Evolutionary conservation across 495 filamentous ascomycete species (phyloP).

Genomic region (Neurospora pannonica): DNA sequence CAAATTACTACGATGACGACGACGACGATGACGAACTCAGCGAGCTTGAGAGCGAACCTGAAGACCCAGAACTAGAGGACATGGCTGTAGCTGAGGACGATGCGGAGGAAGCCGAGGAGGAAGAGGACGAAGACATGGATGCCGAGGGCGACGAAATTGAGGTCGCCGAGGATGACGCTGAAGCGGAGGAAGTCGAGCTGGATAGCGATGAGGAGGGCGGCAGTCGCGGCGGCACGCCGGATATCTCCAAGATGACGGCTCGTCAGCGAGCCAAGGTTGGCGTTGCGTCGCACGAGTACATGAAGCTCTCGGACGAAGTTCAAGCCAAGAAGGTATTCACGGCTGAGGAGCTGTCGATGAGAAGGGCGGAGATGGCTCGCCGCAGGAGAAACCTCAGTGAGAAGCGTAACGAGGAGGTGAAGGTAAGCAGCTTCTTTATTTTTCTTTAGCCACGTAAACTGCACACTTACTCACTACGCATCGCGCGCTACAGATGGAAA

Average conservation of each 20-base stretch:
- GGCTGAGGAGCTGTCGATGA: constrained; percentile 90
- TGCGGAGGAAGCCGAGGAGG: constrained; percentile 33
- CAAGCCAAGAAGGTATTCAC: constrained; percentile 90
- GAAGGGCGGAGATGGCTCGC: constrained; percentile 90
- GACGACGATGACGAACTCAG: constrained; percentile 40
- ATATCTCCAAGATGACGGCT: constrained; percentile 79
- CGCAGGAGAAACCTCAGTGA: constrained; percentile 93
- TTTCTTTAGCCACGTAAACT: neutral
- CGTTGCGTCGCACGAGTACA: constrained; percentile 43
- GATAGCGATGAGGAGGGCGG: constrained; percentile 55
- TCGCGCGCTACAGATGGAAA: constrained; percentile 64
- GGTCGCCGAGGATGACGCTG: constrained; percentile 42
- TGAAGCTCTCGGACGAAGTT: constrained; percentile 87
- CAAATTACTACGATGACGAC: constrained; percentile 33
- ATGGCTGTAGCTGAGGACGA: constrained; percentile 44
- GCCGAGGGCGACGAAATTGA: constrained; percentile 59
- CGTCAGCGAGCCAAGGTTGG: constrained; percentile 69
- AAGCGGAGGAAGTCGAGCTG: constrained; percentile 49
- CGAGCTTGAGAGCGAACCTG: constrained; percentile 38
- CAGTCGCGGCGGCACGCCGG: constrained; percentile 47
- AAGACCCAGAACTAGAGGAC: constrained; percentile 31
- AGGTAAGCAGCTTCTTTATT: constrained; percentile 43
- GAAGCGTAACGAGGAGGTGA: constrained; percentile 97
- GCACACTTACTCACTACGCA: neutral
- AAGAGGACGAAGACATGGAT: constrained; percentile 42